Conservation (phyloP, 495 filamentous ascomycete species). For the Neurospora tetrasperma region DNA sequence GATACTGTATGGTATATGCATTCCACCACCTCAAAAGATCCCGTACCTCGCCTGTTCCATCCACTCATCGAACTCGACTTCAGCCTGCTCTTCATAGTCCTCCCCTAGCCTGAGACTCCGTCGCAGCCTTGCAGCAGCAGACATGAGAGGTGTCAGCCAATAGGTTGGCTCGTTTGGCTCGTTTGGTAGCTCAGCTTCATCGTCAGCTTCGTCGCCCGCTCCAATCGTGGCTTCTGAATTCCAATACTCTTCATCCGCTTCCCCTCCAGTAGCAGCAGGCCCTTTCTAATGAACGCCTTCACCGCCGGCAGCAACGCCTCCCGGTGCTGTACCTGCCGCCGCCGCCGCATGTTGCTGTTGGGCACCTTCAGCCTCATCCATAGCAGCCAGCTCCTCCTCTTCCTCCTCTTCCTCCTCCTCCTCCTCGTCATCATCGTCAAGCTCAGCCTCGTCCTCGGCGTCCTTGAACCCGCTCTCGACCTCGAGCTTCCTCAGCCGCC, state of each 20-base stretch:
- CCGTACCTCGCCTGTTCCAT: background rate
- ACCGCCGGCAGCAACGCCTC: background rate
- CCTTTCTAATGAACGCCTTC: background rate
- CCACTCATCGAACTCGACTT: background rate
- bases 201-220: background rate
- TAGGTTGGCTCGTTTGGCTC: background rate
- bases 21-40: background rate
- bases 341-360: background rate
- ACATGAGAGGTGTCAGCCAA: background rate
- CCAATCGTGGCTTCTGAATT: background rate
- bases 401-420: conserved; percentile 22
- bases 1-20: background rate
- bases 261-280: background rate
- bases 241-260: background rate
- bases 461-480: conserved; percentile 51
- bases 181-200: background rate
- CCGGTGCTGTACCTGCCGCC: background rate
- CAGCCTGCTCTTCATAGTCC: background rate
- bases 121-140: background rate
- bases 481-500: conserved; percentile 49
- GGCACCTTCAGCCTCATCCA: background rate
- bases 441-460: conserved; percentile 35
- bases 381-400: conserved; percentile 9
- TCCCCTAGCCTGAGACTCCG: background rate
- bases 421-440: conserved; percentile 29